Evolutionary conservation across 805 yeast genomes (phyloP).

Genomic region (Myxozyma lipomycoides): DNA sequence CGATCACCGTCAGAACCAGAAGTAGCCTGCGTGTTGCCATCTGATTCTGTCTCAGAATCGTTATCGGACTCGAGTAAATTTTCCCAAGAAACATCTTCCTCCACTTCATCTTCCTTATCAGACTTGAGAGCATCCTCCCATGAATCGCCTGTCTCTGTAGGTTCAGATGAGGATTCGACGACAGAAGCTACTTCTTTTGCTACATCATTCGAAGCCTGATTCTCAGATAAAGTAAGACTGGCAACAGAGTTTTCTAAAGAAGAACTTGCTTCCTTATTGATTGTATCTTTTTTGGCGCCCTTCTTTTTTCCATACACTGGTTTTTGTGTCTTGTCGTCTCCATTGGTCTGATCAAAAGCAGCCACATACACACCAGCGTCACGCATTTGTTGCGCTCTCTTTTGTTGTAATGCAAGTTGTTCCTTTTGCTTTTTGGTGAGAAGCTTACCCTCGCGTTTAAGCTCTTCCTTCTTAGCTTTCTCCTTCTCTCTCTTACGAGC

Average conservation of each 20-base stretch:
- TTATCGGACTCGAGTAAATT: constrained; percentile 32
- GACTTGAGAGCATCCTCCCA: constrained; percentile 37
- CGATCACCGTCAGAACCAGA: constrained; percentile 35
- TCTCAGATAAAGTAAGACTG: constrained; percentile 14
- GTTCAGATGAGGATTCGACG: constrained; percentile 26
- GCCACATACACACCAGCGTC: constrained; percentile 71
- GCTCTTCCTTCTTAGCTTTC: constrained; percentile 77
- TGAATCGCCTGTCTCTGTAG: constrained; percentile 34
- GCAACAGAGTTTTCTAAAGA: constrained; percentile 36
- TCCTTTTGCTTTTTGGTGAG: constrained; percentile 93
- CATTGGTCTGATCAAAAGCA: constrained; percentile 47
- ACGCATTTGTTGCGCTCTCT: constrained; percentile 81
- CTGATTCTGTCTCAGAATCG: constrained; percentile 22
- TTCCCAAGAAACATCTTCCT: constrained; percentile 30
- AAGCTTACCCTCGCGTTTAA: constrained; percentile 93
- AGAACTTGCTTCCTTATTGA: constrained; percentile 30
- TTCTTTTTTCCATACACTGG: constrained; percentile 71
- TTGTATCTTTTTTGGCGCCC: constrained; percentile 40
- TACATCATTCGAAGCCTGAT: constrained; percentile 28
- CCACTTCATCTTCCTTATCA: constrained; percentile 18
- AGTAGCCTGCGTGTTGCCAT: constrained; percentile 30
- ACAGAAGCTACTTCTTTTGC: constrained; percentile 33
- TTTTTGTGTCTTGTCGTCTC: constrained; percentile 53
- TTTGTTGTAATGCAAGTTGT: constrained; percentile 78
- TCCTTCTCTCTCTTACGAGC: constrained; percentile 79